These are phyloP conservation scores for Diplodia corticola DNA, from an alignment of 2,329 filamentous ascomycete species.

Conservation along the genomic window DNA sequence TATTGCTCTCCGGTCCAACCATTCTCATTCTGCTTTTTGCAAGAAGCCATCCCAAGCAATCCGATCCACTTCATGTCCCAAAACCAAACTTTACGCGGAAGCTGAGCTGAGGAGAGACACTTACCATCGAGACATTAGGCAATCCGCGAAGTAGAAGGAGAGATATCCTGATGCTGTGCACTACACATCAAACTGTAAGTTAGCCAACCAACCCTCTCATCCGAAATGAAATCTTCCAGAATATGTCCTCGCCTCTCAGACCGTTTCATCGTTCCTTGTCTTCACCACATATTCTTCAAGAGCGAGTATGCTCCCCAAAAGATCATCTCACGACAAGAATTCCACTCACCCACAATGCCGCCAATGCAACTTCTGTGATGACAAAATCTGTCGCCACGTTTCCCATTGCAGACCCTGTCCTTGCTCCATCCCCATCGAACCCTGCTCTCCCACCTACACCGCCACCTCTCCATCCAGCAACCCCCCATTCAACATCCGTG, in stretches of 20 bases:
- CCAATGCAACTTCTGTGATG: constrained; percentile 66
- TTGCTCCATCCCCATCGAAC: constrained; percentile 38
- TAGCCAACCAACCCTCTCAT: background rate
- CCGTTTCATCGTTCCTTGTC: background rate
- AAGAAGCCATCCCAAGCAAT: background rate
- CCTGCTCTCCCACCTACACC: constrained; percentile 24
- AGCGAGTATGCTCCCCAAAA: background rate
- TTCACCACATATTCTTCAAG: background rate
- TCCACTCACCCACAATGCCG: constrained; percentile 69
- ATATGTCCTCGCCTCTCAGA: background rate
- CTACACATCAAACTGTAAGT: constrained; percentile 43
- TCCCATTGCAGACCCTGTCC: constrained; percentile 22
- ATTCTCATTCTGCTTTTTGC: background rate
- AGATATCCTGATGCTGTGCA: constrained; percentile 76
- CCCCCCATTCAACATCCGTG: constrained; percentile 8
- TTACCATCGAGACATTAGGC: constrained; percentile 79
- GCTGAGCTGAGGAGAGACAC: constrained; percentile 25
- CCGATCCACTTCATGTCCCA: background rate
- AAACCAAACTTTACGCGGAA: background rate
- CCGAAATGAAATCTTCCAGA: background rate
- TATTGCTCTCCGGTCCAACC: background rate
- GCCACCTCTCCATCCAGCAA: constrained; percentile 41
- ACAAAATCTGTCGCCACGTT: constrained; percentile 24
- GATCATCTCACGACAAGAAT: background rate
- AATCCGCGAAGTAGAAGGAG: constrained; percentile 81